Evolutionary conservation across 202 grass and related monocot genomes (phyloP).

Genomic region (Eragrostis tef): DNA sequence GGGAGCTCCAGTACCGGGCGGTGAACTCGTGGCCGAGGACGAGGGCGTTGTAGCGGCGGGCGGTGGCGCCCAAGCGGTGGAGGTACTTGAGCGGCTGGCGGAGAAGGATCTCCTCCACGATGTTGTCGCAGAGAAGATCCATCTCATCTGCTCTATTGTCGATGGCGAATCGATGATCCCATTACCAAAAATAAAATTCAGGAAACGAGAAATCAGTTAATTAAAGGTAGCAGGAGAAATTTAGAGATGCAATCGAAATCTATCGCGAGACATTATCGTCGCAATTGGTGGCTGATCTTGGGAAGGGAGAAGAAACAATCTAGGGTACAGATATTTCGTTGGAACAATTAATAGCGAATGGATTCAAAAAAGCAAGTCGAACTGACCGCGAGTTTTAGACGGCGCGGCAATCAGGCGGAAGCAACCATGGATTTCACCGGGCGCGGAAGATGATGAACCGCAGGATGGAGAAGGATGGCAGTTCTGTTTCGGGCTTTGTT

Average conservation of each 20-base stretch:
- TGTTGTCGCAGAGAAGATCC: background rate
- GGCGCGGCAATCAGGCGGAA: background rate
- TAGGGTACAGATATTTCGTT: background rate
- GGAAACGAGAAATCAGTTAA: too few species aligned
- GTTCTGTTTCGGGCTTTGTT: too few species aligned
- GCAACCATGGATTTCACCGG: background rate
- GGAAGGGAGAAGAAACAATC: background rate
- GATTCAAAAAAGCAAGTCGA: background rate
- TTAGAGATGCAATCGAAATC: background rate
- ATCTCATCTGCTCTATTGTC: background rate
- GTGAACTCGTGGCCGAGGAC: background rate
- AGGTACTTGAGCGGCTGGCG: background rate
- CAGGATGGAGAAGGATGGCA: background rate
- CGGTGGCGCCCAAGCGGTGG: background rate
- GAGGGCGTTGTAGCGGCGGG: conserved; percentile 9
- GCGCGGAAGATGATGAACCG: background rate
- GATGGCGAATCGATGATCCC: too few species aligned
- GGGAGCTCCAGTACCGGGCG: background rate
- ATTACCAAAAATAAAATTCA: background rate
- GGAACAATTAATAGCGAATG: too few species aligned
- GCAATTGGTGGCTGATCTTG: background rate
- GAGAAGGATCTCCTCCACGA: conserved; percentile 25
- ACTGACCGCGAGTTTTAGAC: background rate
- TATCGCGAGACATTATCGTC: background rate
- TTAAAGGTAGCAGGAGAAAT: background rate